These are phyloP conservation scores for Rhododendron simsii DNA, from an alignment of 148 eudicot genomes.

Conservation along the genomic window DNA sequence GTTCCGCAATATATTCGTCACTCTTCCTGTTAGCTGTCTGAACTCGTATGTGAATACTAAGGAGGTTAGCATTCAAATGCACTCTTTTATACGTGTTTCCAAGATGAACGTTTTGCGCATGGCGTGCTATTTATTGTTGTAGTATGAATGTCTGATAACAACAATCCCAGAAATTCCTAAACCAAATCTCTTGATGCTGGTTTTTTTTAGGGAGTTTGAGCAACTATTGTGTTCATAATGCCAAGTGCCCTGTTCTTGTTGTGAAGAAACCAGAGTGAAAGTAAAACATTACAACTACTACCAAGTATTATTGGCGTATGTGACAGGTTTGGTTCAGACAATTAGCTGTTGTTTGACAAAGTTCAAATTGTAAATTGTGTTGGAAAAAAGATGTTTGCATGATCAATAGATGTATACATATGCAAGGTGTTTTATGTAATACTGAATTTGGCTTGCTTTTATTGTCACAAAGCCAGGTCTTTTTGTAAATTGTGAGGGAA, in stretches of 20 bases:
- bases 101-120: background rate
- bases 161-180: background rate
- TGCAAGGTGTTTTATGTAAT: background rate
- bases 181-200: conserved; percentile 9
- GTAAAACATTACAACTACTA: background rate
- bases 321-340: background rate
- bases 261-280: conserved; percentile 23
- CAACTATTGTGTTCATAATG: conserved; percentile 25
- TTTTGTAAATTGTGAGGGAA: background rate
- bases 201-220: conserved; percentile 31
- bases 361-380: background rate
- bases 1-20: background rate
- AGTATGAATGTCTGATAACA: background rate
- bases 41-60: background rate
- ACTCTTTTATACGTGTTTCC: background rate
- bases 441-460: background rate
- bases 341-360: background rate
- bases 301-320: background rate
- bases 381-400: background rate
- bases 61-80: background rate
- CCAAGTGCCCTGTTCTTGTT: conserved; percentile 36
- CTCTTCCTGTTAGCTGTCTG: background rate
- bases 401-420: background rate
- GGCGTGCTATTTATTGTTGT: background rate
- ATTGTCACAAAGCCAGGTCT: background rate